A percentile compares a stretch with the other conserved stretches of the same genome.
Conservation (phyloP, 2,329 filamentous ascomycete species). For the Bipolaris cookei region DNA sequence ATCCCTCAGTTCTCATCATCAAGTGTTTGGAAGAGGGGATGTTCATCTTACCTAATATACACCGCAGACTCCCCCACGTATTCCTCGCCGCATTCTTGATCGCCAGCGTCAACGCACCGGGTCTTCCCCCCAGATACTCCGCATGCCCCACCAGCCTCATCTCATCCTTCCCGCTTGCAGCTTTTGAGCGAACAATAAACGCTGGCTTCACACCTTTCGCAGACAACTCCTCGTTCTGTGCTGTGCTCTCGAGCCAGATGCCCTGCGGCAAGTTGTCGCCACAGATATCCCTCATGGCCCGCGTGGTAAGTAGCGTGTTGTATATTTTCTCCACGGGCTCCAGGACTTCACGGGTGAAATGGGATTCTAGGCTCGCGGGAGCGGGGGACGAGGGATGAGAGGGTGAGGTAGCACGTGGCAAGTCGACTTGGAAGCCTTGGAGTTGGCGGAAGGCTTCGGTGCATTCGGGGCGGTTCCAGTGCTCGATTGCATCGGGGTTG, state of each 20-base stretch:
- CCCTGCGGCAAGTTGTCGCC: not conserved
- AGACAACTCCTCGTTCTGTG: not conserved
- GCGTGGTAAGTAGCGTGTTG: constrained; percentile 9
- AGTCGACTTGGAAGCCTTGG: not conserved
- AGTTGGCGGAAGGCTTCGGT: constrained; percentile 14
- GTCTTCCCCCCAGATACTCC: constrained; percentile 26
- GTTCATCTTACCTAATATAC: constrained; percentile 21
- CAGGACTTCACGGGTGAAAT: constrained; percentile 19
- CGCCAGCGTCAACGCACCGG: constrained; percentile 21
- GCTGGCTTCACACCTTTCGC: constrained; percentile 11
- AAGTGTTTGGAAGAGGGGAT: no score
- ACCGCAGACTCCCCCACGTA: constrained; percentile 28
- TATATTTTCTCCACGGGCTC: constrained; percentile 9
- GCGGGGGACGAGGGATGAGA: no score
- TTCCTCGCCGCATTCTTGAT: constrained; percentile 9
- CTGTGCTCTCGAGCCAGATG: constrained; percentile 6
- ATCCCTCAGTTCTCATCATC: not conserved
- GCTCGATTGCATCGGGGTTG: not conserved
- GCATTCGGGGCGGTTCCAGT: constrained; percentile 5
- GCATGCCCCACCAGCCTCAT: constrained; percentile 25
- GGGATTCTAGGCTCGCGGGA: not conserved
- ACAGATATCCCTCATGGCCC: not conserved
- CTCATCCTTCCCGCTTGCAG: not conserved
- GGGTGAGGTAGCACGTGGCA: not conserved
- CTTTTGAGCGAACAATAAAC: constrained; percentile 19